phyloP scores from a whole-genome alignment of 345 rosid species.

The Limnanthes douglasii region DNA sequence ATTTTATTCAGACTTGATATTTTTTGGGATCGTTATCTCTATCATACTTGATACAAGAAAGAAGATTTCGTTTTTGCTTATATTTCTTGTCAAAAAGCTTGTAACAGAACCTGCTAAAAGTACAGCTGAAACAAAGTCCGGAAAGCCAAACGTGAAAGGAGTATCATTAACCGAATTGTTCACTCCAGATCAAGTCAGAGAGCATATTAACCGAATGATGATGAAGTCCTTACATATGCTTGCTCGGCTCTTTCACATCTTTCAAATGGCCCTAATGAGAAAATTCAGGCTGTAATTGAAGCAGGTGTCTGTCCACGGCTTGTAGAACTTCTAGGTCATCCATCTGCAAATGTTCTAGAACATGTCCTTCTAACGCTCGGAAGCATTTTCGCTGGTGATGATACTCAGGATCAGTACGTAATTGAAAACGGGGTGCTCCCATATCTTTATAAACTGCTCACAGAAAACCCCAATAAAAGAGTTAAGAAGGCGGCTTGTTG shows the following conservation, averaged over 20 bases:
- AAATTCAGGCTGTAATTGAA: slow-evolving; percentile 69
- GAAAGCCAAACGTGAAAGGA: no score
- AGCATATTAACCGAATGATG: no score
- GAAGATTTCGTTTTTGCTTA: no score
- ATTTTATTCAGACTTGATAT: no score
- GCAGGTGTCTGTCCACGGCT: slow-evolving; percentile 63
- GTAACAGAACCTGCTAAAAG: no score
- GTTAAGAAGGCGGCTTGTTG: slow-evolving; percentile 29
- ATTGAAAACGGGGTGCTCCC: slow-evolving; percentile 22
- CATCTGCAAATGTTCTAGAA: slow-evolving; percentile 11
- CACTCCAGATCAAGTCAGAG: no score
- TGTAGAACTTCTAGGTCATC: slow-evolving; percentile 47
- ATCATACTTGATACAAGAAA: no score
- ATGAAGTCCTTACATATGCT: slow-evolving; percentile 61
- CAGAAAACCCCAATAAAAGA: slow-evolving; percentile 8
- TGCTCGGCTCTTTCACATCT: slow-evolving; percentile 45
- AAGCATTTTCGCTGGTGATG: slow-evolving; percentile 18
- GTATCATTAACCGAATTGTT: no score
- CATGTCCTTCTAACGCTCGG: slow-evolving; percentile 23
- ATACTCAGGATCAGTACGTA: slow-evolving; percentile 19
- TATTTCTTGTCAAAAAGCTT: no score
- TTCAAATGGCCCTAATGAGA: slow-evolving; percentile 56
- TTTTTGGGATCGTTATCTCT: no score
- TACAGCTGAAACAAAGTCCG: no score
- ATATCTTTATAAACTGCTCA: slow-evolving; percentile 16